phyloP scores from a whole-genome alignment of 2,329 filamentous ascomycete genomes.

The Pseudocercospora vitis region DNA sequence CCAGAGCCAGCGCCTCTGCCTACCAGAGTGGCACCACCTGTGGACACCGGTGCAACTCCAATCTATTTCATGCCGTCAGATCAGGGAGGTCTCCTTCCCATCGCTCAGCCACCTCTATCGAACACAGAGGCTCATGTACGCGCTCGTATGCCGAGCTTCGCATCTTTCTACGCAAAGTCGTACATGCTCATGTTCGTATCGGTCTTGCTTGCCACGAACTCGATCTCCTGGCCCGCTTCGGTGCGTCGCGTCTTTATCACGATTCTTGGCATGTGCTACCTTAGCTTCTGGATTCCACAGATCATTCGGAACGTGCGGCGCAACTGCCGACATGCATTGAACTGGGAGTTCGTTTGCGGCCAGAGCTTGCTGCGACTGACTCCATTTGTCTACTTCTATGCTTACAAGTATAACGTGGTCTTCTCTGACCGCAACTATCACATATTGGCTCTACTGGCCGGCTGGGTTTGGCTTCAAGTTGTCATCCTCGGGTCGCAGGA shows the following conservation, averaged over 20 bases:
- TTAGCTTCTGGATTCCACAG: conserved; percentile 91
- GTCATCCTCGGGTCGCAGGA: conserved; percentile 78
- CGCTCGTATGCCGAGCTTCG: conserved; percentile 43
- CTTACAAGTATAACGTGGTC: conserved; percentile 74
- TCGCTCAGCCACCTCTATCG: conserved; percentile 18
- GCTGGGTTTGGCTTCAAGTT: conserved; percentile 87
- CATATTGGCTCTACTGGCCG: conserved; percentile 64
- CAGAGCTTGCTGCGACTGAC: conserved; percentile 76
- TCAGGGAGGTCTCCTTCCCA: conserved; percentile 49
- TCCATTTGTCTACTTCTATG: conserved; percentile 84
- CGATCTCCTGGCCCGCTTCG: conserved; percentile 56
- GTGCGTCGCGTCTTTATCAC: conserved; percentile 59
- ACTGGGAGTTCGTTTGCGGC: conserved; percentile 85
- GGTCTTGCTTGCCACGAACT: conserved; percentile 60
- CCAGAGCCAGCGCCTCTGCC: too few species aligned
- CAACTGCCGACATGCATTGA: conserved; percentile 87
- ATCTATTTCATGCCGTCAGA: conserved; percentile 60
- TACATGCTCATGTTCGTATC: conserved; percentile 58
- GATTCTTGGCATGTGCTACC: conserved; percentile 68
- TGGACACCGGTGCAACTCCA: conserved; percentile 53
- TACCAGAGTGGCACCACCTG: conserved; percentile 38
- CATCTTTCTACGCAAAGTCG: conserved; percentile 61
- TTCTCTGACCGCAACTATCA: conserved; percentile 69
- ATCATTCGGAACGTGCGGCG: conserved; percentile 86
- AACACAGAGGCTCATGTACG: conserved; percentile 17